Percentiles rank a stretch among this genome's conserved stretches.
phyloP scores from a whole-genome alignment of 768 basidiomycete genomes.

The Dioszegia aurantiaca region DNA sequence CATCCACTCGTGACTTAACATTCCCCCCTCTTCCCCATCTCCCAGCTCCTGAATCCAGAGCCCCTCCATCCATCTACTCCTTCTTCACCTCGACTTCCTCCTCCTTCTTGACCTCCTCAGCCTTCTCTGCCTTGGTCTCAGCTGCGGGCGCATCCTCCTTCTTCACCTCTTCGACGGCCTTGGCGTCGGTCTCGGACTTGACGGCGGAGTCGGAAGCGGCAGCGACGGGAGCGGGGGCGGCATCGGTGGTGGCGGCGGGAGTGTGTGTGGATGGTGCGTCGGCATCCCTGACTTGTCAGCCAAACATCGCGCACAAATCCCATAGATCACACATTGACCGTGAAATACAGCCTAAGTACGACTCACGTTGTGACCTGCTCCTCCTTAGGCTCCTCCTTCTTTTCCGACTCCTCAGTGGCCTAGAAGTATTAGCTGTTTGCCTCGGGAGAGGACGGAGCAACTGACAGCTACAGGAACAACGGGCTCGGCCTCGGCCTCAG shows the following conservation, averaged over 20 bases:
- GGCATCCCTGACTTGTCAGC: conserved; percentile 16
- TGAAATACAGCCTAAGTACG: no score
- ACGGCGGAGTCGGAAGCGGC: conserved; percentile 41
- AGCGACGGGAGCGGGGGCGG: conserved; percentile 34
- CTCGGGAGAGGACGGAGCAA: not conserved
- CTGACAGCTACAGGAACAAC: conserved; percentile 21
- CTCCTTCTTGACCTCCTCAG: conserved; percentile 26
- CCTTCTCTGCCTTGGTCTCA: conserved; percentile 30
- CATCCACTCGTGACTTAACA: not conserved
- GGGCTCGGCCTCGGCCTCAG: conserved; percentile 19
- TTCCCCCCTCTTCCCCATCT: not conserved
- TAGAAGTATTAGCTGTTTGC: conserved; percentile 2
- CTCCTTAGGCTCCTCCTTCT: conserved; percentile 39
- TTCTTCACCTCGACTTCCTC: conserved; percentile 42
- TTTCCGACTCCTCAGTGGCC: conserved; percentile 33
- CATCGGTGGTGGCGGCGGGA: conserved; percentile 25
- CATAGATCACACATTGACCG: not conserved
- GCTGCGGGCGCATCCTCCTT: conserved; percentile 23
- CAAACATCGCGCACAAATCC: not conserved
- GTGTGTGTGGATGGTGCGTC: conserved; percentile 38
- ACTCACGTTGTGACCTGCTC: conserved; percentile 39
- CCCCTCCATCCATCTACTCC: conserved; percentile 12
- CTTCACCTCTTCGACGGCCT: conserved; percentile 28
- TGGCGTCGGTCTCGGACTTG: conserved; percentile 28
- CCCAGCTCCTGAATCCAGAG: no score